phyloP scores from a whole-genome alignment of 805 yeast species.

The Wickerhamiella occidentalis region DNA sequence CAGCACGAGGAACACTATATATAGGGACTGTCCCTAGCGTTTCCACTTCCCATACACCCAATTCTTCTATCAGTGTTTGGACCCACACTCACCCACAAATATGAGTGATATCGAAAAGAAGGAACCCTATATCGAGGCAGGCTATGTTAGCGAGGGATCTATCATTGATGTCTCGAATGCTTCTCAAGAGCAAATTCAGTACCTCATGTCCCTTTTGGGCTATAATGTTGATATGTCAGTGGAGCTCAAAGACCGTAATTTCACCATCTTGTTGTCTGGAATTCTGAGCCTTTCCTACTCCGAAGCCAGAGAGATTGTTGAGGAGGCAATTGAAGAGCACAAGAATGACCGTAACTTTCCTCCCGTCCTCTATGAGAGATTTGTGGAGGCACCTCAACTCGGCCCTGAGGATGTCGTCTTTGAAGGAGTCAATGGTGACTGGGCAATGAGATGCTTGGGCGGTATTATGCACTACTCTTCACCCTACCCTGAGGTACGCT shows the following conservation, averaged over 20 bases:
- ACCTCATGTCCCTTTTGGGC: not conserved
- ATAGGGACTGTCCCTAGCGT: not conserved
- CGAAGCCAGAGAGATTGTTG: slow-evolving; percentile 9
- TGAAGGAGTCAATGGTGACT: slow-evolving; percentile 3
- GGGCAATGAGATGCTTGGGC: slow-evolving; percentile 31
- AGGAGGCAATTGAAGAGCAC: slow-evolving; percentile 1
- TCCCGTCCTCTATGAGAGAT: not conserved
- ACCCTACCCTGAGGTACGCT: slow-evolving; percentile 49
- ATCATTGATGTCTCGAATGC: not conserved
- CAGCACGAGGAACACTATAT: not conserved
- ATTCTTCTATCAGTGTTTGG: too few species aligned
- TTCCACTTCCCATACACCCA: too few species aligned
- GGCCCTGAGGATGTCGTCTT: not conserved
- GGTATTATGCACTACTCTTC: slow-evolving; percentile 34
- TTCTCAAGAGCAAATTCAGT: not conserved
- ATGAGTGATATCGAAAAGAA: not conserved
- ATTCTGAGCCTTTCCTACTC: not conserved
- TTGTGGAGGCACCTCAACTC: not conserved
- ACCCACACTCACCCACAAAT: not conserved
- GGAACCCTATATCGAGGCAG: not conserved
- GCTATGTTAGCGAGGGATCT: not conserved
- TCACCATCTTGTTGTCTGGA: not conserved
- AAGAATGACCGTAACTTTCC: slow-evolving; percentile 8
- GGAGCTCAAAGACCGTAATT: slow-evolving; percentile 5
- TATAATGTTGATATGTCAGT: not conserved